Evolutionary conservation across 176 grass and related monocot genomes (phyloP).

Genomic region (Cymbopogon citratus): DNA sequence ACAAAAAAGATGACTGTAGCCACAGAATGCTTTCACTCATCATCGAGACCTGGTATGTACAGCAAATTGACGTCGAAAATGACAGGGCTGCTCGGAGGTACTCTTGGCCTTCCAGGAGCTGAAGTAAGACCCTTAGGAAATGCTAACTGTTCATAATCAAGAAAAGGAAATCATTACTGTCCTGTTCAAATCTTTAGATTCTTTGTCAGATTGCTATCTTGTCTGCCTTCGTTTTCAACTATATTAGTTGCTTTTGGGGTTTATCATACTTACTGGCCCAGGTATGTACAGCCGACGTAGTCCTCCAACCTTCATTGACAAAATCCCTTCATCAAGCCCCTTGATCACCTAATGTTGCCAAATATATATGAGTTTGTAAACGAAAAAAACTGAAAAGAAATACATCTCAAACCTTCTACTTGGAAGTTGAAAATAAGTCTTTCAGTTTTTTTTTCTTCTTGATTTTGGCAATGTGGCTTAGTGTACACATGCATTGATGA

Average conservation of each 20-base stretch:
- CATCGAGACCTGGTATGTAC: slow-evolving; percentile 87
- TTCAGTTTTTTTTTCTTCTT: neutral
- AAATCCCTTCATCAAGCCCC: slow-evolving; percentile 91
- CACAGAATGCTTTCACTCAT: slow-evolving; percentile 48
- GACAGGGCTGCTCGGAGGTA: slow-evolving; percentile 79
- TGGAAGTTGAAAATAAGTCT: neutral
- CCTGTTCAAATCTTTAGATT: neutral
- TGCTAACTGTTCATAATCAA: slow-evolving; percentile 53
- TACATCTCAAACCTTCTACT: neutral
- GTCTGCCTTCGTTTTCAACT: neutral
- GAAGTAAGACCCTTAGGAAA: slow-evolving; percentile 87
- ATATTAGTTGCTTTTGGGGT: neutral
- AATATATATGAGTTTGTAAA: neutral
- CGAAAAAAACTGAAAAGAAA: neutral
- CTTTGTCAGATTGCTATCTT: neutral
- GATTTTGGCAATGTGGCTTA: neutral
- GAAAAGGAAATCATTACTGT: slow-evolving; percentile 8
- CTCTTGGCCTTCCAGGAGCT: slow-evolving; percentile 85
- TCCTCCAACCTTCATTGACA: slow-evolving; percentile 91
- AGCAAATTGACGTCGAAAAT: slow-evolving; percentile 78
- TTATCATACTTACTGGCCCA: slow-evolving; percentile 54
- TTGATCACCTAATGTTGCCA: slow-evolving; percentile 55
- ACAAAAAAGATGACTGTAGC: neutral
- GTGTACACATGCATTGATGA: neutral
- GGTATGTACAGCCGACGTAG: slow-evolving; percentile 86